Percentiles rank a stretch among this genome's conserved stretches.
Conservation (phyloP, 129 eudicot genomes). For the Chrysanthemum seticuspe region DNA sequence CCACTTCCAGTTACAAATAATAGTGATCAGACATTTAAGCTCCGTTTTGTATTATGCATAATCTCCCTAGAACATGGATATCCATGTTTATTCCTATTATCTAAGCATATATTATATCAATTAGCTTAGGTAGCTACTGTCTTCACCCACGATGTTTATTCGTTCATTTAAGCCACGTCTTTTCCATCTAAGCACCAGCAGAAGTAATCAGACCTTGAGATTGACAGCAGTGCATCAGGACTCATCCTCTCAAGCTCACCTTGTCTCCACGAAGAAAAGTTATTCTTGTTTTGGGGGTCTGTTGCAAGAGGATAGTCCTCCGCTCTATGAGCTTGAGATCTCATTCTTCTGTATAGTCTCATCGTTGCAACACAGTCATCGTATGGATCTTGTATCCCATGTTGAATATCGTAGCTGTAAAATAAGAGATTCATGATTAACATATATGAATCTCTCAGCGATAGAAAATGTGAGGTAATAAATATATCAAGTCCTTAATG, state of each 20-base stretch:
- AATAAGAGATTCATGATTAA: conserved; percentile 4
- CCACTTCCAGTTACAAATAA: conserved; percentile 1
- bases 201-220: conserved; percentile 86
- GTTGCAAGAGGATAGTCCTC: conserved; percentile 74
- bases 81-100: conserved; percentile 27
- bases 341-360: conserved; percentile 88
- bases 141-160: background rate
- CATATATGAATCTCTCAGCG: background rate
- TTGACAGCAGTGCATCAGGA: conserved; percentile 61
- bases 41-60: background rate
- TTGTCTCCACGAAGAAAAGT: conserved; percentile 74
- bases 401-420: conserved; percentile 80
- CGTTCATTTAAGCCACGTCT: conserved; percentile 28
- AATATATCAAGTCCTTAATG: background rate
- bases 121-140: background rate
- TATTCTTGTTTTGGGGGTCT: conserved; percentile 75
- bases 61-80: conserved; percentile 8
- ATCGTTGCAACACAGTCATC: conserved; percentile 90
- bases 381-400: conserved; percentile 86
- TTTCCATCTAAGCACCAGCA: conserved; percentile 90
- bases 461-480: background rate
- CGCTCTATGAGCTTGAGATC: conserved; percentile 58
- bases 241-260: conserved; percentile 86
- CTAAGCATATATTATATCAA: background rate
- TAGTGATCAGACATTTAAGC: background rate